These are phyloP conservation scores for Stentor roeselii DNA, from an alignment of 73 alveolate genomes.

Conservation along the genomic window DNA sequence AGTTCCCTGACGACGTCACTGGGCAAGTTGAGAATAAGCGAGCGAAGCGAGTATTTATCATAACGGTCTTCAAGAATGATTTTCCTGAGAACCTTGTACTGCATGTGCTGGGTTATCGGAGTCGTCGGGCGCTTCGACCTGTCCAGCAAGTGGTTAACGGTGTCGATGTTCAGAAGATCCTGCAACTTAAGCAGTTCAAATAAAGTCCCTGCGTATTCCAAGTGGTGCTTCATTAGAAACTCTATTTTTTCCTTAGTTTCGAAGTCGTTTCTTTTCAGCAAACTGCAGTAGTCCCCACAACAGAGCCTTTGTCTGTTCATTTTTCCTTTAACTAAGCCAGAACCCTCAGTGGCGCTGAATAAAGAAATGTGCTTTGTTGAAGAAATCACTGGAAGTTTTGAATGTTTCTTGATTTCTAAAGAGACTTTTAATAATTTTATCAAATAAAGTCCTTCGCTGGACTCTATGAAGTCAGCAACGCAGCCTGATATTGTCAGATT, in stretches of 20 bases:
- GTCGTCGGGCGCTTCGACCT: background rate
- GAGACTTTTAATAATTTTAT: background rate
- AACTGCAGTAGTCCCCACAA: slow-evolving; percentile 21
- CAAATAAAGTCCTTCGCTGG: background rate
- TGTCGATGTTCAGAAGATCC: slow-evolving; percentile 21
- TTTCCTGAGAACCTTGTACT: background rate
- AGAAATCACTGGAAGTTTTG: background rate
- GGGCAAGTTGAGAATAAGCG: slow-evolving; percentile 5
- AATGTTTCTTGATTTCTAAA: background rate
- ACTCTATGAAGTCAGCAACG: slow-evolving; percentile 8
- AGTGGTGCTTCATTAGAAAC: slow-evolving; percentile 18
- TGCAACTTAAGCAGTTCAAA: slow-evolving; percentile 11
- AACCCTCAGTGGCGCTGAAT: slow-evolving; percentile 14
- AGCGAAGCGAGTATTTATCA: background rate
- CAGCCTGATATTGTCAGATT: background rate
- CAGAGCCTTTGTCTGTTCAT: background rate
- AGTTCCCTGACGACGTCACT: background rate
- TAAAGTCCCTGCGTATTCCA: slow-evolving; percentile 27
- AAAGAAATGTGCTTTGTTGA: background rate
- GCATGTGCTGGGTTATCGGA: slow-evolving; percentile 8
- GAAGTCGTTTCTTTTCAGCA: slow-evolving; percentile 11
- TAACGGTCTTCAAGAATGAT: slow-evolving; percentile 2
- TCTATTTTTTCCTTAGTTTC: slow-evolving; percentile 24
- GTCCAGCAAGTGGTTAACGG: background rate
- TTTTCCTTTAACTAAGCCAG: background rate